Base-by-base conservation (phyloP, 2,329 filamentous ascomycete species). In the Arthrobotrys sphaeroides region DNA sequence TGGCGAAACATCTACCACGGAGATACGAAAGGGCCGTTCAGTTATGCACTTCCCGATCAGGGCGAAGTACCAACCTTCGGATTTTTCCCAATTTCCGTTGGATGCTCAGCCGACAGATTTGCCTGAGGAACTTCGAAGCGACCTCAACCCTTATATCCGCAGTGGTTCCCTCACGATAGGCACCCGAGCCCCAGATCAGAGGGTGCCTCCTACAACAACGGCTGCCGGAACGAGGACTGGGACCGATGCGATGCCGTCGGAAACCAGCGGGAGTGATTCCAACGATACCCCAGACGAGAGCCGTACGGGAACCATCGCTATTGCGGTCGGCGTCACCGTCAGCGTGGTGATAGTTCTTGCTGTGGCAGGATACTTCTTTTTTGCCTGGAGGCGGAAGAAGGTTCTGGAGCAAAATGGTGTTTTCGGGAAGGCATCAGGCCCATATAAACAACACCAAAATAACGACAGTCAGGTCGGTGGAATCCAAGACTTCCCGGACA, bases 401-500 rank as follows among this genome's bases (percentile, higher is more conserved):
- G 31, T n/a, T 12, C 45, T 24, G 12, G 43, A 57, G 10, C 22
- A 62, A 18, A 40, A 31, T 2, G 55, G 62, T 3, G 43, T 12
- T 24, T 68, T 60, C 26, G 38, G 24, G 2, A 24, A 40, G 12
- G 28, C 45, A 10, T n/a, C 7, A 0, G 70, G 70, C 12, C 70
- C 70, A 3, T 74, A 74, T 31, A 68, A 57, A n/a, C 62, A 74
- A 22, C 70, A 74, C 20, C 53, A 68, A 33, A 74, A 74, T n/a
- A 61, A 65, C 22, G 70, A 74, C 12, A 68, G 62, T 31, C 55
- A 74, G 10, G 24, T 74, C 16, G 70, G 70, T 18, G 70, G 70
- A 1, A 74, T 74, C 24, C 61, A 74, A 26, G 70, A 74, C 5
- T 49, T 40, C 9, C 62, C 70, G 12, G 70, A 74, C 22, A 57